A percentile compares a stretch with the other conserved stretches of the same genome.
These are phyloP conservation scores for Gyrodon lividus DNA, from an alignment of 768 basidiomycete species.

Conservation along the genomic window DNA sequence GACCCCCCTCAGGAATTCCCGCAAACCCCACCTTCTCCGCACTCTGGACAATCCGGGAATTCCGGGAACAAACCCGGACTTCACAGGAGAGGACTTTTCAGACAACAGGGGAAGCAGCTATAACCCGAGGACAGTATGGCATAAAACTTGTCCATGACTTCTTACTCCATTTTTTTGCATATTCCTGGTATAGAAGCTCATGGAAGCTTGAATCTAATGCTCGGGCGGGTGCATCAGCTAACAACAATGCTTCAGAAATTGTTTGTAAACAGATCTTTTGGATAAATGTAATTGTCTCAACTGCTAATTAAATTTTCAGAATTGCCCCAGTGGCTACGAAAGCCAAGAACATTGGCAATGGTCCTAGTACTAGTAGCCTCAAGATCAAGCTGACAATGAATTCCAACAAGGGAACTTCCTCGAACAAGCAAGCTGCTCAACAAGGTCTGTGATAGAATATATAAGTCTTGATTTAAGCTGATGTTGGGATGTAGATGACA, in stretches of 20 bases:
- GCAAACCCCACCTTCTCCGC: too few species aligned
- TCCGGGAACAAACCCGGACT: too few species aligned
- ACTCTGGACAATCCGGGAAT: too few species aligned
- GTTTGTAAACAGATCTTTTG: background rate
- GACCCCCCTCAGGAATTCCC: too few species aligned
- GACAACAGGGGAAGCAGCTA: background rate
- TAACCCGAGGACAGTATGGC: background rate
- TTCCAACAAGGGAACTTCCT: background rate
- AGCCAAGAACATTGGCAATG: background rate
- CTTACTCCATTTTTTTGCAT: background rate
- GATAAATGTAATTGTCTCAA: background rate
- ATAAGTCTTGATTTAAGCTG: too few species aligned
- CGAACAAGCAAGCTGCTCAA: too few species aligned
- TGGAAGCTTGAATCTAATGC: background rate
- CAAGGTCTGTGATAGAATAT: too few species aligned
- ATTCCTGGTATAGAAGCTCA: background rate
- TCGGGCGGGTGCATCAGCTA: background rate
- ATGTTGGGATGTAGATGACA: too few species aligned
- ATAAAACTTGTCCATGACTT: background rate
- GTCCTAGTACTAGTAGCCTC: background rate
- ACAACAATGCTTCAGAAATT: background rate
- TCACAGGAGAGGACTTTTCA: background rate
- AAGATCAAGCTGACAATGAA: background rate
- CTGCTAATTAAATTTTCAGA: background rate
- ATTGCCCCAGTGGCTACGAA: background rate